Conservation (phyloP, 352 stramenopile genomes). For the Phytophthora melonis region DNA sequence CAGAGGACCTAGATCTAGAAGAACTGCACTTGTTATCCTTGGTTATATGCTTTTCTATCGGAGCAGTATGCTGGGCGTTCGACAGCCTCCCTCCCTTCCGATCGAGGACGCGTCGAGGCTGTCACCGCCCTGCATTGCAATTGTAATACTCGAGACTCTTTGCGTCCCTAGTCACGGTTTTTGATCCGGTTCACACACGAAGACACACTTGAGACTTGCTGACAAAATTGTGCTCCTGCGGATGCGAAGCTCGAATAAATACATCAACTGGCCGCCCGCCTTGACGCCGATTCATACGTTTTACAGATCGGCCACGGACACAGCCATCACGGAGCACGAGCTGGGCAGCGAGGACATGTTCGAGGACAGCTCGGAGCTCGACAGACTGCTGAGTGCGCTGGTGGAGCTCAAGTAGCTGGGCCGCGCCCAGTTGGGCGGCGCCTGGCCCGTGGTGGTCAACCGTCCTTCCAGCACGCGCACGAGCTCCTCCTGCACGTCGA, state of each 20-base stretch:
- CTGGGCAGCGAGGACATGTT: slow-evolving; percentile 51
- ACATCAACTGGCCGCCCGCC: slow-evolving; percentile 19
- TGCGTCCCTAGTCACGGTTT: slow-evolving; percentile 27
- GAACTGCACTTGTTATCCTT: slow-evolving; percentile 22
- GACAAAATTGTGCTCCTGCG: slow-evolving; percentile 44
- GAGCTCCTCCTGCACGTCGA: slow-evolving; percentile 83
- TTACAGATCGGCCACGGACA: slow-evolving; percentile 49
- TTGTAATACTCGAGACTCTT: slow-evolving; percentile 25
- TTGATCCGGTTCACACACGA: slow-evolving; percentile 39
- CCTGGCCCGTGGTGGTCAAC: slow-evolving; percentile 54
- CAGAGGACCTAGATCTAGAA: not conserved
- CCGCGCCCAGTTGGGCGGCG: slow-evolving; percentile 61
- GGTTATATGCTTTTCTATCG: slow-evolving; percentile 21
- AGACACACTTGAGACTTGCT: slow-evolving; percentile 35
- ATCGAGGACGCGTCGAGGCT: slow-evolving; percentile 15
- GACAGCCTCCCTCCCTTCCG: slow-evolving; percentile 16
- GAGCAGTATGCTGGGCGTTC: slow-evolving; percentile 18
- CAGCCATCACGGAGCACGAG: slow-evolving; percentile 47
- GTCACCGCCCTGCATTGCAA: slow-evolving; percentile 12
- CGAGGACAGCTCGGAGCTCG: slow-evolving; percentile 52
- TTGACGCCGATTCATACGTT: not conserved
- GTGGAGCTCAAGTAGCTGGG: slow-evolving; percentile 56
- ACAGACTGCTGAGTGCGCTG: slow-evolving; percentile 51
- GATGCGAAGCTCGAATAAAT: slow-evolving; percentile 37
- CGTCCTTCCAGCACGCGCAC: slow-evolving; percentile 74